Evolutionary conservation across 2,329 filamentous ascomycete species (phyloP), one percentile per base, ranked within the genome.

Genomic region (Penicillium sp.): DNA sequence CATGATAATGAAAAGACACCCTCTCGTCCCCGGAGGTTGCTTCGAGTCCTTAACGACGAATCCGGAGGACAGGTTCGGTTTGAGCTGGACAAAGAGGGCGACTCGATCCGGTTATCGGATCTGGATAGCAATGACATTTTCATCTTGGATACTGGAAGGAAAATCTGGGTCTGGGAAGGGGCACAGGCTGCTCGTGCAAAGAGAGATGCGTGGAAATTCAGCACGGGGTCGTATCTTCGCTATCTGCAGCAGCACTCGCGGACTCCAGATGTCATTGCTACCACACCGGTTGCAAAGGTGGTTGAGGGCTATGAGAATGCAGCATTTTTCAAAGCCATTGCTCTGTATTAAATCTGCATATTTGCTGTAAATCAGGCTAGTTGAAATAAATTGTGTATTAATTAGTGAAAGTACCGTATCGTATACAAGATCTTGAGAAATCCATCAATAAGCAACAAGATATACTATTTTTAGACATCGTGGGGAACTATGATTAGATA

Each of bases 141-240:
- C 64, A 66, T 89, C 20, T 74, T 86, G 59, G 83, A 86, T 61
- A 77, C 74, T 0, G 83, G 84, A 6, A 78, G 68, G 51, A 72
- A 72, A 7, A 74, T 88, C 33, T 89, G 85, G 84, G 83, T 88
- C 1, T 88, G 86, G 86, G 79, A 86, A 64, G 86, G 86, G 0
- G 69, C 71, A 2, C 73, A 75, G 1, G 84, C 85, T 8, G 88
- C 84, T 66, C 70, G 71, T 33, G 71, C 68, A 1, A 86, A 88
- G 71, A 85, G 78, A 68, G 77, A 81, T 5, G 74, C 75, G 66
- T 89, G 86, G 86, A 54, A 45, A 23, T 30, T 26, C 16, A 46
- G 33, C 46, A 55, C 50, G 20, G 49, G 52, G 16, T 45, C 56
- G 11, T 57, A 57, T 24, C 26, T 57, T 12, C 38, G 51, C 11